Conservation (phyloP, 1,139 yeast species). For the Nadsonia starkeyi-henricii region DNA sequence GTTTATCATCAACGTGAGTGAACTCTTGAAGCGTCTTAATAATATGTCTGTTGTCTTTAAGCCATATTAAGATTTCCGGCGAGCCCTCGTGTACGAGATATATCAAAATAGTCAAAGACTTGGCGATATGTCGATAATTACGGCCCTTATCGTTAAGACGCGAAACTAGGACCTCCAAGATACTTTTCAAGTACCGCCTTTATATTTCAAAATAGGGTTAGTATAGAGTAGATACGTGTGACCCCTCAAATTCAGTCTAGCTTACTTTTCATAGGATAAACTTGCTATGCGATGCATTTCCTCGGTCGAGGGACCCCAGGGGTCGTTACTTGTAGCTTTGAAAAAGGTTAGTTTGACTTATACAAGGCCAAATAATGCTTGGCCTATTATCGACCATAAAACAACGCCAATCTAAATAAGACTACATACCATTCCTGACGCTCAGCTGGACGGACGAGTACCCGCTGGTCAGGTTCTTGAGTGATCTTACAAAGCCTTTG, state of each 20-base stretch:
- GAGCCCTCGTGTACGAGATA: slow-evolving; percentile 76
- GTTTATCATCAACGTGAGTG: slow-evolving; percentile 65
- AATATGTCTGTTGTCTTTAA: slow-evolving; percentile 76
- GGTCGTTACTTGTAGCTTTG: slow-evolving; percentile 66
- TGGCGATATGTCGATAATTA: slow-evolving; percentile 94
- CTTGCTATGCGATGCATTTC: slow-evolving; percentile 79
- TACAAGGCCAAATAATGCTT: not conserved
- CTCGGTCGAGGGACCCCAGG: slow-evolving; percentile 66
- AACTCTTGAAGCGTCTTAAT: slow-evolving; percentile 88
- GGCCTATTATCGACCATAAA: not conserved
- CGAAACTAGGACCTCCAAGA: slow-evolving; percentile 91
- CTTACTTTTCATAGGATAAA: slow-evolving; percentile 45
- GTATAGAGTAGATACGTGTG: too few species aligned
- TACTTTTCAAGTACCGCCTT: not conserved
- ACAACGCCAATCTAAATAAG: too few species aligned
- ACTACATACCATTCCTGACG: slow-evolving; percentile 48
- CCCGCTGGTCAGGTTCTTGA: slow-evolving; percentile 88
- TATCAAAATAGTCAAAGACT: slow-evolving; percentile 67
- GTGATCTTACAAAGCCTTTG: slow-evolving; percentile 64
- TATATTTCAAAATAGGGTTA: too few species aligned
- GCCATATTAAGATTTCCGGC: slow-evolving; percentile 88
- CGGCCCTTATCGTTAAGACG: slow-evolving; percentile 92
- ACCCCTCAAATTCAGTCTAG: too few species aligned
- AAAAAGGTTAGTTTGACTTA: not conserved
- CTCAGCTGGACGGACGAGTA: slow-evolving; percentile 74